These are phyloP conservation scores for Cucurbita pepo DNA, from an alignment of 306 rosid genomes.

Conservation along the genomic window DNA sequence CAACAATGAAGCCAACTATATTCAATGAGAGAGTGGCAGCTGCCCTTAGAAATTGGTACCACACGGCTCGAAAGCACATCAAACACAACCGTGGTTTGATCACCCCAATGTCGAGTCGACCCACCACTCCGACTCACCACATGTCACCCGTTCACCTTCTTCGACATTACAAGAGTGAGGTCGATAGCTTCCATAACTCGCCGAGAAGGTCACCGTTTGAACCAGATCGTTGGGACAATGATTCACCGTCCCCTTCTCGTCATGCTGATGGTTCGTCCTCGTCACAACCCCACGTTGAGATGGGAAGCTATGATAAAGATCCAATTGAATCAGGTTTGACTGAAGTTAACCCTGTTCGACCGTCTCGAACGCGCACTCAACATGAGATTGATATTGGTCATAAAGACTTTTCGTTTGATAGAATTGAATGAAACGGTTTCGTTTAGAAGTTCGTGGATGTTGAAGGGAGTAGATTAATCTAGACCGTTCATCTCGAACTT, in stretches of 20 bases:
- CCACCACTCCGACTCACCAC: constrained; percentile 32
- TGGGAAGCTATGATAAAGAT: constrained; percentile 11
- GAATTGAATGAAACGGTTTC: not conserved
- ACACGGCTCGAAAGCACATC: constrained; percentile 36
- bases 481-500: not conserved
- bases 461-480: not conserved
- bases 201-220: constrained; percentile 17
- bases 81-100: constrained; percentile 34
- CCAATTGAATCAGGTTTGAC: not conserved
- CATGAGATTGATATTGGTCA: constrained; percentile 13
- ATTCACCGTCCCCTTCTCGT: constrained; percentile 15
- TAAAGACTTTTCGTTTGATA: constrained; percentile 52
- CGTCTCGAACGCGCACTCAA: not conserved
- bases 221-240: constrained; percentile 18
- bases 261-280: constrained; percentile 11
- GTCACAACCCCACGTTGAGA: constrained; percentile 15
- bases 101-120: constrained; percentile 38
- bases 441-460: not conserved
- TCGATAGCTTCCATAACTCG: constrained; percentile 36
- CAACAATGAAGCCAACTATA: constrained; percentile 65
- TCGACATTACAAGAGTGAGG: constrained; percentile 25
- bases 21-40: constrained; percentile 62
- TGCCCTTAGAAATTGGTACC: constrained; percentile 70
- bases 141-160: constrained; percentile 51
- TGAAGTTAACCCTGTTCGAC: not conserved